Base-by-base conservation (phyloP, 192 early-diverging fungal genomes). In the Endogone sp. region DNA sequence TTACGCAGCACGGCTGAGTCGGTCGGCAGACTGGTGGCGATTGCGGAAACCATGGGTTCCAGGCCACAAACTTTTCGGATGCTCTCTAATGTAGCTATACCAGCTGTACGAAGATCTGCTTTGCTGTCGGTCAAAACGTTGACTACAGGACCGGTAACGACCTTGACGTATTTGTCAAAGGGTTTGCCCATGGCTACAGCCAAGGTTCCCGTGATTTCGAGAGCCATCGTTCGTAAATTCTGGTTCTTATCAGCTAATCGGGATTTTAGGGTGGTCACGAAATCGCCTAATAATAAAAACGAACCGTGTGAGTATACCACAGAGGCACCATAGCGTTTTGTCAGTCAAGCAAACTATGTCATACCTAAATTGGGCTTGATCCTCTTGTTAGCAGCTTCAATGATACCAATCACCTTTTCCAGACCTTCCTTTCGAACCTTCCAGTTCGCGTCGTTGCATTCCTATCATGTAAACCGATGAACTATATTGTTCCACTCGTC, bases 231-330 rank as follows among this genome's bases (percentile, higher is more conserved):
- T 11, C 89, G 86, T 22, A 99, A 76, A 68, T 94, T 97, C 71
- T 95, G 94, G 82, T 99, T 99, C 64, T 85, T 90, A 71, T 99
- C 98, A 26, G 79, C 82, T 44, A 99, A 79, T 49, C 98, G 85
- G 30, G 75, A 78, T 71, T 97, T 98, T 55, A 99, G 79, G 8
- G 93, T 88, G 1, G 88, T 71, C 6, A 89, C 77, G 64, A 99
- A 82, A 23, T 98, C 95, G 16, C 85, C 80, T 85, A 64, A 2
- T 21, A 30, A 27, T 29, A 29, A 56, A 60, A 21, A 59, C 31
- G 3, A 28, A 58, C 30, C 64, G 65, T 25, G 37, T 27, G n/a
- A n/a, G n/a, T n/a, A n/a, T n/a, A n/a, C n/a, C n/a, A n/a, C n/a
- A n/a, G n/a, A n/a, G n/a, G n/a, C n/a, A n/a, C n/a, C n/a, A n/a